Evolutionary conservation across 345 rosid species (phyloP).

Genomic region (Lepidium didymum): DNA sequence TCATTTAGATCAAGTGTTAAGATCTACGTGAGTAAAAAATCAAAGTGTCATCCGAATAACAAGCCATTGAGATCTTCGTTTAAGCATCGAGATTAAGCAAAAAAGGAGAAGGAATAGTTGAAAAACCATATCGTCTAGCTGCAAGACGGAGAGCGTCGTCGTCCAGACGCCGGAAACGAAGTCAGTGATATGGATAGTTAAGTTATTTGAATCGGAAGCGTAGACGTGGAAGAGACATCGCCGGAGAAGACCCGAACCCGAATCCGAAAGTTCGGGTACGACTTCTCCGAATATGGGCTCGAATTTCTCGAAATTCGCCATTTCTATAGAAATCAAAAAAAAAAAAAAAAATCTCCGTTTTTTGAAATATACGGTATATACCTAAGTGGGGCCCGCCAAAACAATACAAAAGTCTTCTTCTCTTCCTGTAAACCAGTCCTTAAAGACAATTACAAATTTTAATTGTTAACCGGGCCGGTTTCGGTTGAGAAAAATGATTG

Average conservation of each 20-base stretch:
- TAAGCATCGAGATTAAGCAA: neutral
- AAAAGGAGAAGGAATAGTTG: neutral
- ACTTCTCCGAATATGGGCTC: conserved; percentile 66
- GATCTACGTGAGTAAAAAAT: neutral
- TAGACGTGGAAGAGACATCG: conserved; percentile 60
- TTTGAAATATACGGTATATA: no score
- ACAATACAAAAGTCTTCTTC: neutral
- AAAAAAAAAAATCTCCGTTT: neutral
- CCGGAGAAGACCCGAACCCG: conserved; percentile 32
- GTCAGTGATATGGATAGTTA: conserved; percentile 59
- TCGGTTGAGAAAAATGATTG: neutral
- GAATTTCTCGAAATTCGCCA: conserved; percentile 42
- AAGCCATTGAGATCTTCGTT: neutral
- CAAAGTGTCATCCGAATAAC: neutral
- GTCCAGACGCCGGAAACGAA: conserved; percentile 54
- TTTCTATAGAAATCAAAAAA: neutral
- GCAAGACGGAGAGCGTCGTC: conserved; percentile 47
- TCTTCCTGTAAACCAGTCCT: neutral
- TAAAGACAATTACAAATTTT: neutral
- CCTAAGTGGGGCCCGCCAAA: no score
- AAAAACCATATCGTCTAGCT: conserved; percentile 79
- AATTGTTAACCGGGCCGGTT: neutral
- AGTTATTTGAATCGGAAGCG: conserved; percentile 53
- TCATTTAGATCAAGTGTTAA: neutral
- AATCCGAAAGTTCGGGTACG: conserved; percentile 40